Percentiles rank a stretch among this genome's conserved stretches.
Conservation (phyloP, 345 rosid genomes). For the Populus pruinosa region DNA sequence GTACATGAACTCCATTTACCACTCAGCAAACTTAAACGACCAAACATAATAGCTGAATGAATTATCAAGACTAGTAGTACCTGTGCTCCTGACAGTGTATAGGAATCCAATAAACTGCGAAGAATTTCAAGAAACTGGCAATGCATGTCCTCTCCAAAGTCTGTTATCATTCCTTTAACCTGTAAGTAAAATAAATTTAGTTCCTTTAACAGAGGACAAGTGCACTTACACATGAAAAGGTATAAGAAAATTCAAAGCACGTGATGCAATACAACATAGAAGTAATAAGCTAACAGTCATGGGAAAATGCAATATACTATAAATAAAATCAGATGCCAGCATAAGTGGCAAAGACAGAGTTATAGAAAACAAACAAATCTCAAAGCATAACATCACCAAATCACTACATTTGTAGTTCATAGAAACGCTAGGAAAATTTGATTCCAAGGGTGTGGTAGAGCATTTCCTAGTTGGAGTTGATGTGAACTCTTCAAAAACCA, state of each 20-base stretch:
- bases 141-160: conserved; percentile 91
- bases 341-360: background rate
- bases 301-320: background rate
- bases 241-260: background rate
- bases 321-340: background rate
- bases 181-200: conserved; percentile 26
- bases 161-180: conserved; percentile 97
- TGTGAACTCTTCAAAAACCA: background rate
- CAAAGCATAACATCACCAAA: background rate
- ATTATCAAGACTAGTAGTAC: conserved; percentile 31
- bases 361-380: background rate
- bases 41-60: conserved; percentile 7
- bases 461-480: background rate
- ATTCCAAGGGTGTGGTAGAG: background rate
- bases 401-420: background rate
- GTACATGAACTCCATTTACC: background rate
- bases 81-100: conserved; percentile 72
- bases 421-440: background rate
- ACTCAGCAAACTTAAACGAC: background rate
- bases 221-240: background rate
- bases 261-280: background rate
- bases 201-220: background rate
- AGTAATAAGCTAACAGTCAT: background rate
- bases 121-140: conserved; percentile 98
- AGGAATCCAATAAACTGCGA: conserved; percentile 90